phyloP scores from a whole-genome alignment of 345 rosid species.

The Populus deltoides region DNA sequence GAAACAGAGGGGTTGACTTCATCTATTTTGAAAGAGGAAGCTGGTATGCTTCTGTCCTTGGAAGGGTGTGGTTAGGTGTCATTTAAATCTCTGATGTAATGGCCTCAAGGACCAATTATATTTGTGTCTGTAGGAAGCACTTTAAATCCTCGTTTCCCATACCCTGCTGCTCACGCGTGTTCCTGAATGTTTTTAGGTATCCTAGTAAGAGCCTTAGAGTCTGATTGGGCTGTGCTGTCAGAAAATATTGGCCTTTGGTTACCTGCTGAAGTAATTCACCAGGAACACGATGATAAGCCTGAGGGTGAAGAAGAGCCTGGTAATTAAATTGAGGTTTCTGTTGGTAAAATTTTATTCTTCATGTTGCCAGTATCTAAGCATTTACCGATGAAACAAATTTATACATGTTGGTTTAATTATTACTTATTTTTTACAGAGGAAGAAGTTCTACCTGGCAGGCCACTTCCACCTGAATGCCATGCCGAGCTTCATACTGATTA shows the following conservation, averaged over 20 bases:
- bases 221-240: conserved; percentile 68
- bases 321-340: conserved; percentile 27
- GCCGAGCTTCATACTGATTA: conserved; percentile 91
- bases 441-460: conserved; percentile 80
- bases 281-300: conserved; percentile 83
- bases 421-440: conserved; percentile 47
- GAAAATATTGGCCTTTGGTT: conserved; percentile 92
- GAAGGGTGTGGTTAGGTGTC: conserved; percentile 7
- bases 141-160: neutral
- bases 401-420: neutral
- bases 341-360: neutral
- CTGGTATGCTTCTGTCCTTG: conserved; percentile 45
- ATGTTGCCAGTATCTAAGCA: neutral
- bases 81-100: neutral
- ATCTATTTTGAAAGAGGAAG: conserved; percentile 56
- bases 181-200: conserved; percentile 39
- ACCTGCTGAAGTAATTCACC: conserved; percentile 61
- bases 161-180: conserved; percentile 1
- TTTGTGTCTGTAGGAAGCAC: neutral
- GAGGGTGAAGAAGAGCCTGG: conserved; percentile 79
- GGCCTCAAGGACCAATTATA: conserved; percentile 4
- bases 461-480: conserved; percentile 68
- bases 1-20: conserved; percentile 47
- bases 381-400: neutral
- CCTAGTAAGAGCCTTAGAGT: conserved; percentile 69